Evolutionary conservation across 208 protist species (phyloP).

Genomic region (Acanthamoeba royreba): DNA sequence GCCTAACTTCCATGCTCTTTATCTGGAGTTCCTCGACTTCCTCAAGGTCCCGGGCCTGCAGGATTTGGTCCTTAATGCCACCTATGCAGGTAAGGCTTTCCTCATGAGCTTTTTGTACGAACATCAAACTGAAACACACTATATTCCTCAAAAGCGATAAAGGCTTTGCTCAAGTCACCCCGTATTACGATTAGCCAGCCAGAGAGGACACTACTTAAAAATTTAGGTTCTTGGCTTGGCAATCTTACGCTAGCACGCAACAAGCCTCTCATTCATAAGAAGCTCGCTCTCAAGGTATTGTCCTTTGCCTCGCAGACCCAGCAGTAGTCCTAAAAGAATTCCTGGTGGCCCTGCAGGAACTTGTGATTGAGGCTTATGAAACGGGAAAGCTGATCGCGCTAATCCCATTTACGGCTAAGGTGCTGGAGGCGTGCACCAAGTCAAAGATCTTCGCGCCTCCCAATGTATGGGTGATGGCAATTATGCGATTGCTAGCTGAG

Average conservation of each 20-base stretch:
- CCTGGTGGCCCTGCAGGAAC: slow-evolving; percentile 62
- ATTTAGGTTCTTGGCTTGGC: slow-evolving; percentile 97
- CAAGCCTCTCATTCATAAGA: slow-evolving; percentile 93
- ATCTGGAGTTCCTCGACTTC: slow-evolving; percentile 71
- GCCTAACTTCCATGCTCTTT: slow-evolving; percentile 93
- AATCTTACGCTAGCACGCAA: slow-evolving; percentile 96
- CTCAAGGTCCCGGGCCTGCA: slow-evolving; percentile 34
- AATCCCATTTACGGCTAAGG: slow-evolving; percentile 95
- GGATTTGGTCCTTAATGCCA: neutral
- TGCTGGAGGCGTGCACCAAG: slow-evolving; percentile 66
- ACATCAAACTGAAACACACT: neutral
- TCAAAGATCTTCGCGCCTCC: slow-evolving; percentile 93
- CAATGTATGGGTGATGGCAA: slow-evolving; percentile 98
- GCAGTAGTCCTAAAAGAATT: neutral
- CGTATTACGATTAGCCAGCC: slow-evolving; percentile 88
- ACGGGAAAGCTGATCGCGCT: slow-evolving; percentile 92
- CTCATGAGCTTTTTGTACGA: neutral
- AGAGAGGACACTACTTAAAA: slow-evolving; percentile 95
- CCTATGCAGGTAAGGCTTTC: neutral
- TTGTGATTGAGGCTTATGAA: slow-evolving; percentile 93
- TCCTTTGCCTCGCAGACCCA: neutral
- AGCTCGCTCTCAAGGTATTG: slow-evolving; percentile 90
- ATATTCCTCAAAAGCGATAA: slow-evolving; percentile 74
- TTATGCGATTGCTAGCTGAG: slow-evolving; percentile 91
- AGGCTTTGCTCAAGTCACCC: slow-evolving; percentile 90